These are phyloP conservation scores for Cryptococcus sp. DNA, from an alignment of 1,284 basidiomycete species.

Conservation along the genomic window DNA sequence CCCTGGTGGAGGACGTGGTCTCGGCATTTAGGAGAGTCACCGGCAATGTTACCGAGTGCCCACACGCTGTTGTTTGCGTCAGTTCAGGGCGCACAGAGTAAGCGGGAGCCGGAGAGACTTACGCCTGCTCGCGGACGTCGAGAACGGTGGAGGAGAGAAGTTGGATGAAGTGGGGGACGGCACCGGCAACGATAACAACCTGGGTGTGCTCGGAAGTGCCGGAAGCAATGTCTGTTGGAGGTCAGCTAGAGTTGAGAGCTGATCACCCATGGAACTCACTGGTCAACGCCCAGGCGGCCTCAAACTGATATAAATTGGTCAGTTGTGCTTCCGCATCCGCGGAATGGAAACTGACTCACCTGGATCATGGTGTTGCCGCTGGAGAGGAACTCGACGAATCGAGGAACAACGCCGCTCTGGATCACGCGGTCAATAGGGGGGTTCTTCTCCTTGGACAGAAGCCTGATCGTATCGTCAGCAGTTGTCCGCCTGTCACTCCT, in stretches of 20 bases:
- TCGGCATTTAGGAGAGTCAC: constrained; percentile 89
- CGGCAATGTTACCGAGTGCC: constrained; percentile 95
- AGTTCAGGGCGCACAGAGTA: neutral
- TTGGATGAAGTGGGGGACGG: constrained; percentile 97
- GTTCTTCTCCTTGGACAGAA: constrained; percentile 99
- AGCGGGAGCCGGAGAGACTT: constrained; percentile 12
- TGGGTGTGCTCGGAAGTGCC: constrained; percentile 98
- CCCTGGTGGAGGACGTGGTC: constrained; percentile 67
- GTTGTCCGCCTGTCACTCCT: neutral
- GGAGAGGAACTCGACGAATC: constrained; percentile 93
- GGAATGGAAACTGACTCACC: constrained; percentile 54
- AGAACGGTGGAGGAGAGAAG: constrained; percentile 77
- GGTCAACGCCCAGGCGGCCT: constrained; percentile 98
- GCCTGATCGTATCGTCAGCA: constrained; percentile 36
- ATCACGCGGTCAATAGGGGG: constrained; percentile 99
- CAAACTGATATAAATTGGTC: constrained; percentile 63
- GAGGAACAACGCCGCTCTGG: constrained; percentile 92
- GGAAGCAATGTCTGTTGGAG: constrained; percentile 75
- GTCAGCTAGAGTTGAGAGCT: neutral
- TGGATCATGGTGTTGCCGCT: constrained; percentile 91
- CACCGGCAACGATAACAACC: constrained; percentile 90
- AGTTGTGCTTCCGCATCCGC: neutral
- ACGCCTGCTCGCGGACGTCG: constrained; percentile 91
- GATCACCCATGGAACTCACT: constrained; percentile 49
- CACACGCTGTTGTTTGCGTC: constrained; percentile 59